A percentile compares a stretch with the other conserved stretches of the same genome.
Conservation (phyloP, 2,329 filamentous ascomycete species). For the Neofusicoccum parvum region DNA sequence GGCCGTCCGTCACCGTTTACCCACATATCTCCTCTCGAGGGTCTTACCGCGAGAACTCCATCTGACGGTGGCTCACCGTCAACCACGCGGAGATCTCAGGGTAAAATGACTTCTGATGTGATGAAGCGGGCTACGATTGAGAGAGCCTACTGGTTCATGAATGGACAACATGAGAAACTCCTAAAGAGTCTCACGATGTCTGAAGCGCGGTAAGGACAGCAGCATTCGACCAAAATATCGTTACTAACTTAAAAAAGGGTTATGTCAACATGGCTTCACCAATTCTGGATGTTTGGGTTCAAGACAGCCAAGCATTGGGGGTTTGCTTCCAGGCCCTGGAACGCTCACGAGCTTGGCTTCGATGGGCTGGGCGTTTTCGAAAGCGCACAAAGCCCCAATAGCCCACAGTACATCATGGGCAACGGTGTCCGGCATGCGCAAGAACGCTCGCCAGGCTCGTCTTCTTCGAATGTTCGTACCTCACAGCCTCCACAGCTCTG, state of each 20-base stretch:
- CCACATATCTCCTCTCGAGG: not conserved
- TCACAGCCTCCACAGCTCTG: not conserved
- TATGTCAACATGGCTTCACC: conserved; percentile 33
- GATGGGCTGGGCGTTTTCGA: not conserved
- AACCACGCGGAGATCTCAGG: not conserved
- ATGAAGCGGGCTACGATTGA: conserved; percentile 28
- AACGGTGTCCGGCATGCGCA: no score
- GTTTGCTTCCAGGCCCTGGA: conserved; percentile 26
- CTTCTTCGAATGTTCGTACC: no score
- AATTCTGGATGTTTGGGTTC: conserved; percentile 38
- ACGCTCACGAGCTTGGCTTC: conserved; percentile 19
- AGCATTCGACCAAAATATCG: fast-evolving
- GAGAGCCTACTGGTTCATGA: conserved; percentile 31
- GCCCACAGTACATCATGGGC: no score
- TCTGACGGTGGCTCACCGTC: not conserved
- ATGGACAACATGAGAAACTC: conserved; percentile 31
- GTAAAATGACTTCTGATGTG: conserved; percentile 23
- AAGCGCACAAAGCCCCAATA: no score
- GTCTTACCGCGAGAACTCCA: not conserved
- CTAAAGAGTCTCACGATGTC: conserved; percentile 28
- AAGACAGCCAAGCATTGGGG: conserved; percentile 35
- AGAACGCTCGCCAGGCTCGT: no score
- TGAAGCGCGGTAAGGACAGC: not conserved
- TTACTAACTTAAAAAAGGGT: conserved; percentile 26
- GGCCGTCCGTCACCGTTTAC: not conserved